Evolutionary conservation across 495 filamentous ascomycete genomes (phyloP), one percentile per base, ranked within the genome.

Genomic region (Daldinia loculata): DNA sequence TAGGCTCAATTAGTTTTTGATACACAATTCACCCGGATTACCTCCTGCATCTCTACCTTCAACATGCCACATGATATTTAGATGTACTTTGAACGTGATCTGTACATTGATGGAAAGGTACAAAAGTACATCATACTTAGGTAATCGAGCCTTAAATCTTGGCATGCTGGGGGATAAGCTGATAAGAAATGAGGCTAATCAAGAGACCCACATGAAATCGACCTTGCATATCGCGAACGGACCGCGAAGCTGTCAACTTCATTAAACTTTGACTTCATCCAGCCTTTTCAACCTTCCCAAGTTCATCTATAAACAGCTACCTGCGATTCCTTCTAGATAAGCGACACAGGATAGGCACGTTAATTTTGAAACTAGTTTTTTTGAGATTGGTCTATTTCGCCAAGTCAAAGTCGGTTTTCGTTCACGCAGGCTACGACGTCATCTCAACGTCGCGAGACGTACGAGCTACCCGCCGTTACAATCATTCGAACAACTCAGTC

Each of bases 181-280:
- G 30, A 56, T 56, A 56, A 56, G 30, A 19, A n/a, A 56, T 53
- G 50, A 27, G 50, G 50, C 50, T 53, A 29, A 53, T 11, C n/a
- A 17, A 17, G 9, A 6, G 27, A 38, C 53, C 53, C 53, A 56
- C 29, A 32, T 36, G 8, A 38, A 14, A 32, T 34, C 53, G 30
- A 22, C 53, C 15, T 53, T 22, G 43, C 43, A 48, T 48, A 48
- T 48, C 19, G 43, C 43, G 43, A 48, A 48, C 43, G 43, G 43
- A 30, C 27, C 50, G 50, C 50, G 50, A 53, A 56, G 30, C 9
- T 56, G 17, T 32, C 53, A 36, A 56, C 53, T 56, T 15, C 27
- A 22, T 56, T 36, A 15, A 56, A 56, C 53, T 56, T 56, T 56
- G 3, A 56, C 30, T 56, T 30, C 17, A n/a, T 30, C 30, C n/a